These are phyloP conservation scores for Drechslerella coelobrocha DNA, from an alignment of 2,329 filamentous ascomycete species.

Conservation along the genomic window DNA sequence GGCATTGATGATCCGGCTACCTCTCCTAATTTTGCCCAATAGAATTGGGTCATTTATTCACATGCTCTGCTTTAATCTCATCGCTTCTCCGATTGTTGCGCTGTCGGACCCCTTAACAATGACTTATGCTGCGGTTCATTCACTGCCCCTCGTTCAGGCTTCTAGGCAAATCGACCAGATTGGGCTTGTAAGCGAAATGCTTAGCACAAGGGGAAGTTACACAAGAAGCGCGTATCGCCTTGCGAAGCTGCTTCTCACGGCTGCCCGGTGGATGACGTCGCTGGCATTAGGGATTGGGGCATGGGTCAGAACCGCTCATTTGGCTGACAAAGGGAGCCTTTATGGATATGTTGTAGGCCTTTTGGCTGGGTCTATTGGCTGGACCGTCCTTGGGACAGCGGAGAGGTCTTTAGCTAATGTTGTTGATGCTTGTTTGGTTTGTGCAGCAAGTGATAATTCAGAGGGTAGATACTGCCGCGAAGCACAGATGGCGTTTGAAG, in stretches of 20 bases:
- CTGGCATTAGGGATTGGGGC: slow-evolving; percentile 88
- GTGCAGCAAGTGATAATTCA: slow-evolving; percentile 87
- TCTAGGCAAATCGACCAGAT: slow-evolving; percentile 82
- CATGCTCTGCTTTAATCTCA: slow-evolving; percentile 73
- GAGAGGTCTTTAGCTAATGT: slow-evolving; percentile 87
- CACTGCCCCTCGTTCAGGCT: slow-evolving; percentile 77
- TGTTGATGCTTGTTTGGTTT: slow-evolving; percentile 85
- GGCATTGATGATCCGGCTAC: slow-evolving; percentile 79
- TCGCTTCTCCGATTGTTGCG: slow-evolving; percentile 83
- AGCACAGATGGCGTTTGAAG: slow-evolving; percentile 57
- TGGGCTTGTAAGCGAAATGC: slow-evolving; percentile 70
- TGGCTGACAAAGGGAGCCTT: slow-evolving; percentile 78
- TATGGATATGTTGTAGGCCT: slow-evolving; percentile 95
- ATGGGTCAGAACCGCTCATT: slow-evolving; percentile 92
- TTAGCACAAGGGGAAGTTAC: slow-evolving; percentile 58
- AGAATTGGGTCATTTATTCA: slow-evolving; percentile 70
- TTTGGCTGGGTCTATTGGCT: slow-evolving; percentile 92
- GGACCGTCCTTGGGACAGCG: slow-evolving; percentile 88
- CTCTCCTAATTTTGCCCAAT: slow-evolving; percentile 80
- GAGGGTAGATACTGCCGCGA: slow-evolving; percentile 70
- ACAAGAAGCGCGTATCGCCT: slow-evolving; percentile 74
- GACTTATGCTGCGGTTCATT: slow-evolving; percentile 93
- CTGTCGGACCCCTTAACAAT: slow-evolving; percentile 90
- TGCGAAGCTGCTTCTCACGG: slow-evolving; percentile 88
- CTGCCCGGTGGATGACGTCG: slow-evolving; percentile 89